Base-by-base conservation (phyloP, 2,329 filamentous ascomycete genomes). In the Apiospora arundinis region DNA sequence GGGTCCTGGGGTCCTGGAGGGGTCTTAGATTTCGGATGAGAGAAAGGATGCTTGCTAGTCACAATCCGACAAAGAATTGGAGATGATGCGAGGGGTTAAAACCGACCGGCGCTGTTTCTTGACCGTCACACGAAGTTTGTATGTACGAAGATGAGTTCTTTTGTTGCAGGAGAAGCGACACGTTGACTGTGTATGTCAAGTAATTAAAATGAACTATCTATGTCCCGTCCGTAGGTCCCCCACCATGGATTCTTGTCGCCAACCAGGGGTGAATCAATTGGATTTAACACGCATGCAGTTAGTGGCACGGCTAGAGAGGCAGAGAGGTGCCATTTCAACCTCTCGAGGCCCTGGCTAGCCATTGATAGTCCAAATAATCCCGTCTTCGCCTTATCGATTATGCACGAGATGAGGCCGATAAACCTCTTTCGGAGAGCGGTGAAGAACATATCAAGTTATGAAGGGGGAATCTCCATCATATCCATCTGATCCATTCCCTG, bases 361-460 rank as follows among this genome's bases (percentile, higher is more conserved):
- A 32, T 28, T 56, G 49, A 56, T 32, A 56, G 25, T 28, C 49
- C 52, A 60, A 21, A 37, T 60, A 37, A 60, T 60, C 52, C 52
- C 28, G 32, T 21, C 28, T 11, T 21, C 25, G 18, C 16, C 56
- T 63, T 63, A 40, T 63, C 56, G 56, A 63, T 63, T 63, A 63
- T 63, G 56, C 56, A 63, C 11, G 56, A 40, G 16, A 37, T 60
- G 52, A 37, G 16, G 18, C 16, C 16, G 52, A 60, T 60, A 60
- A 60, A 18, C 52, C 52, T 37, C 32, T n/a, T 63, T n/a, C 14
- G 52, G 56, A 63, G 56, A 32, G 56, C 56, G 56, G 56, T 63
- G 56, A 63, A 32, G 32, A 32, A 32, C 32, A 32, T 32, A 4
- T 3, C 3, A 32, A 32, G 32, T 32, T 32, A 32, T 32, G 3